A percentile compares a stretch with the other conserved stretches of the same genome.
These are phyloP conservation scores for Prototheca cutis DNA, from an alignment of 163 green algal species.

Conservation along the genomic window DNA sequence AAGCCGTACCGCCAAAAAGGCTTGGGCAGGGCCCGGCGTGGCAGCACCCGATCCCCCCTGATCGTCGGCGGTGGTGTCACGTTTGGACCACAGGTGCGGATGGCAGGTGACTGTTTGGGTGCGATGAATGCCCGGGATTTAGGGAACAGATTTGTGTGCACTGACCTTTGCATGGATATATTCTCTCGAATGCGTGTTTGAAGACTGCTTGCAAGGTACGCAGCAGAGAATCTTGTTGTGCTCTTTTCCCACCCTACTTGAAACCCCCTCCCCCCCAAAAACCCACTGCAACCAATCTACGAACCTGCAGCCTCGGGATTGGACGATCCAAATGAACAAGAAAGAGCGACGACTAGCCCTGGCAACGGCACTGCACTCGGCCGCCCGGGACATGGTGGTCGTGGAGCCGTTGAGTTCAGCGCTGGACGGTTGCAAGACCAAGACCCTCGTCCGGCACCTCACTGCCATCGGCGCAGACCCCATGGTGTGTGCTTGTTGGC, in stretches of 20 bases:
- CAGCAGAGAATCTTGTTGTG: neutral
- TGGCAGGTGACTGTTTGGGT: too few species aligned
- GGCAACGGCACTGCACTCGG: constrained; percentile 83
- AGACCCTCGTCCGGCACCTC: constrained; percentile 58
- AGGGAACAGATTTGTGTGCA: too few species aligned
- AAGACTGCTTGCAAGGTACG: neutral
- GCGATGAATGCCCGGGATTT: too few species aligned
- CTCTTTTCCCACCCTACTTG: too few species aligned
- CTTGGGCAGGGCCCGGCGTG: constrained; percentile 79
- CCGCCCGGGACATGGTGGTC: constrained; percentile 68
- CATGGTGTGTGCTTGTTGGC: too few species aligned
- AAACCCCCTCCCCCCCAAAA: too few species aligned
- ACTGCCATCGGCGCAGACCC: constrained; percentile 32
- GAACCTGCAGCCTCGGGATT: constrained; percentile 80
- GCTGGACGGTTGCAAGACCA: constrained; percentile 65
- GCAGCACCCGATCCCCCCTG: constrained; percentile 74
- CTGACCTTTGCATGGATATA: too few species aligned
- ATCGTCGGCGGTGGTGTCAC: constrained; percentile 79
- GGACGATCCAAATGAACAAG: constrained; percentile 97
- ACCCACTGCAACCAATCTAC: too few species aligned
- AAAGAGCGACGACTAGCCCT: constrained; percentile 91
- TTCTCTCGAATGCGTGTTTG: neutral
- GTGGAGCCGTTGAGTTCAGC: constrained; percentile 55
- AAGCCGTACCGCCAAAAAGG: constrained; percentile 98
- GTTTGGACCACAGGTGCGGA: constrained; percentile 93